phyloP scores from a whole-genome alignment of 345 rosid species.

The Salix dunnii region DNA sequence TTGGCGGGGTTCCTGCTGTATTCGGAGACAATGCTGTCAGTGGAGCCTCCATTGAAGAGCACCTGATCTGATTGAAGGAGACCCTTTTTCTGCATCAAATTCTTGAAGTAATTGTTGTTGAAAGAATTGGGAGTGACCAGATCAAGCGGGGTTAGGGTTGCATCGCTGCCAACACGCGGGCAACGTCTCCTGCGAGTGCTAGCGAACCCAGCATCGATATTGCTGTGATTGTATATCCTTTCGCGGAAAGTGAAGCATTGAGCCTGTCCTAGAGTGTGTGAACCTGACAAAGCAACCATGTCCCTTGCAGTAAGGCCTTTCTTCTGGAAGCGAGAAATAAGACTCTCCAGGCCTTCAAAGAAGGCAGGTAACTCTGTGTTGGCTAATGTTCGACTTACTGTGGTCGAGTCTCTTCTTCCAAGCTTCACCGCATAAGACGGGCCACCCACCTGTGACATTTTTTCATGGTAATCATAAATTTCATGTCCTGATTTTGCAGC shows the following conservation, averaged over 20 bases:
- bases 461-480: neutral
- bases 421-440: conserved; percentile 23
- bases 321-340: neutral
- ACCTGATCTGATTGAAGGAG: conserved; percentile 21
- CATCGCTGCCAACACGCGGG: conserved; percentile 1
- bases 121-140: conserved; percentile 20
- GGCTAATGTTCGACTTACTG: conserved; percentile 12
- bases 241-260: neutral
- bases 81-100: conserved; percentile 11
- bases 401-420: conserved; percentile 24
- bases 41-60: conserved; percentile 19
- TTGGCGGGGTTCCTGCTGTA: conserved; percentile 2
- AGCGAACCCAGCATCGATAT: conserved; percentile 18
- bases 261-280: conserved; percentile 17
- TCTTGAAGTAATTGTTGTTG: conserved; percentile 20
- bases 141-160: conserved; percentile 14
- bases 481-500: too few species aligned
- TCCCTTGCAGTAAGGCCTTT: conserved; percentile 23
- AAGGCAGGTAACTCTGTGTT: conserved; percentile 10
- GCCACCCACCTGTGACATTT: conserved; percentile 18
- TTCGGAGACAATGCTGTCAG: conserved; percentile 10
- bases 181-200: conserved; percentile 14
- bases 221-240: conserved; percentile 1
- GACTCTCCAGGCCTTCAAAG: neutral
- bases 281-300: conserved; percentile 23